Conservation (phyloP, 2,329 filamentous ascomycete genomes). For the Tolypocladium capitatum region DNA sequence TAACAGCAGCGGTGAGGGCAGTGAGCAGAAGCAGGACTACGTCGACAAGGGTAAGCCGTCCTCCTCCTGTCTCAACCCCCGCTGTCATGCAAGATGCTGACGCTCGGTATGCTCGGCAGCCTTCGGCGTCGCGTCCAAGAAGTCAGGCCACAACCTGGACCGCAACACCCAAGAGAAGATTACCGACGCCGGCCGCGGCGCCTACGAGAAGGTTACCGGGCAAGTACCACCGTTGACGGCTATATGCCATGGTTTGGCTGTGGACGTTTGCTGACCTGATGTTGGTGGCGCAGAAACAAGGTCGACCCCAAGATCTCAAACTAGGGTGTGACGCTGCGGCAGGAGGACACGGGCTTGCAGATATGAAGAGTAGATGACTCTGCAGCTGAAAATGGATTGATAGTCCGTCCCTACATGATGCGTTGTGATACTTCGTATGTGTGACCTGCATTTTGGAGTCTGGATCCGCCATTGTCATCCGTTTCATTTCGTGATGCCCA, state of each 20-base stretch:
- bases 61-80: not conserved
- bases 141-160: slow-evolving; percentile 21
- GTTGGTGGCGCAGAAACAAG: slow-evolving; percentile 9
- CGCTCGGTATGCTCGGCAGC: slow-evolving; percentile 8
- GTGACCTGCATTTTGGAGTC: not conserved
- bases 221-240: slow-evolving; percentile 8
- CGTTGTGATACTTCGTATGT: not conserved
- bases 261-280: not conserved
- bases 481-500: not conserved
- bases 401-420: not conserved
- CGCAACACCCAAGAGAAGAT: slow-evolving; percentile 24
- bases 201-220: slow-evolving; percentile 25
- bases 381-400: too few species aligned
- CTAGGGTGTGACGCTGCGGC: slow-evolving; percentile 8
- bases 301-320: slow-evolving; percentile 21
- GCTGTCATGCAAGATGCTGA: not conserved
- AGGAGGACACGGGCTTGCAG: not conserved
- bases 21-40: slow-evolving; percentile 18
- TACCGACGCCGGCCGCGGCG: slow-evolving; percentile 19
- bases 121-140: slow-evolving; percentile 16
- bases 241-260: not conserved
- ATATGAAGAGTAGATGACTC: not conserved
- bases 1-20: slow-evolving; percentile 3
- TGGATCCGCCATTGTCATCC: not conserved
- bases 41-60: slow-evolving; percentile 22